These are phyloP conservation scores for Clavispora phyllophila DNA, from an alignment of 805 yeast genomes.

Conservation along the genomic window DNA sequence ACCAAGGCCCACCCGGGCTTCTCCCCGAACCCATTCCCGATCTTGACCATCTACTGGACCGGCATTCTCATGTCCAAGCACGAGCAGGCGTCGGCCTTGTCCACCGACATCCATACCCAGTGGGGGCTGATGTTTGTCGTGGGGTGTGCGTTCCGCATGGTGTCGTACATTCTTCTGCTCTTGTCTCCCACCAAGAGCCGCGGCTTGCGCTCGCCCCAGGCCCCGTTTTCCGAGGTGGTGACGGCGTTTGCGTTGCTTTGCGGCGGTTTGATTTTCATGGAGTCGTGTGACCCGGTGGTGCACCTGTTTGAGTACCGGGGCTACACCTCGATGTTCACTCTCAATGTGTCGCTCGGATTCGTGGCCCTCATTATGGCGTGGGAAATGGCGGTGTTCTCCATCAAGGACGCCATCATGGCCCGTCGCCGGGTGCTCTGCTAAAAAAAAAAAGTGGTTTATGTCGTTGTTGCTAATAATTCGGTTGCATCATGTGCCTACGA, in stretches of 20 bases:
- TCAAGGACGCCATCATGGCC: conserved; percentile 38
- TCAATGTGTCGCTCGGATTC: conserved; percentile 79
- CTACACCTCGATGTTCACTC: conserved; percentile 81
- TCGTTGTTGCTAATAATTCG: no score
- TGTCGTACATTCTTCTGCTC: conserved; percentile 52
- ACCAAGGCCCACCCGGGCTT: conserved; percentile 58
- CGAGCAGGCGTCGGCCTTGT: conserved; percentile 71
- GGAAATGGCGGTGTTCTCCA: conserved; percentile 66
- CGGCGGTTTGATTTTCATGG: conserved; percentile 92
- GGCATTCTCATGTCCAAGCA: conserved; percentile 95
- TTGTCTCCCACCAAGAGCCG: conserved; percentile 30
- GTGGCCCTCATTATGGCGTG: conserved; percentile 81
- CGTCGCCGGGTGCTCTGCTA: background rate
- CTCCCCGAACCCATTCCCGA: conserved; percentile 93
- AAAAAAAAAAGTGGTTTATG: background rate
- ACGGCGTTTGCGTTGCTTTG: conserved; percentile 73
- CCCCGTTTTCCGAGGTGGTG: conserved; percentile 84
- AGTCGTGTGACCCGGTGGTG: conserved; percentile 81
- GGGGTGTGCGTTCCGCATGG: conserved; percentile 72
- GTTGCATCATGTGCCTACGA: no score
- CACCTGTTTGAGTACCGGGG: conserved; percentile 80
- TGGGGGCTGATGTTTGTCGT: conserved; percentile 88
- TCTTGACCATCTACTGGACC: conserved; percentile 91
- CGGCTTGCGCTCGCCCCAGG: conserved; percentile 27
- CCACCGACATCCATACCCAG: conserved; percentile 79